Base-by-base conservation (phyloP, 441 rosid genomes). In the Francoa sonchifolia region DNA sequence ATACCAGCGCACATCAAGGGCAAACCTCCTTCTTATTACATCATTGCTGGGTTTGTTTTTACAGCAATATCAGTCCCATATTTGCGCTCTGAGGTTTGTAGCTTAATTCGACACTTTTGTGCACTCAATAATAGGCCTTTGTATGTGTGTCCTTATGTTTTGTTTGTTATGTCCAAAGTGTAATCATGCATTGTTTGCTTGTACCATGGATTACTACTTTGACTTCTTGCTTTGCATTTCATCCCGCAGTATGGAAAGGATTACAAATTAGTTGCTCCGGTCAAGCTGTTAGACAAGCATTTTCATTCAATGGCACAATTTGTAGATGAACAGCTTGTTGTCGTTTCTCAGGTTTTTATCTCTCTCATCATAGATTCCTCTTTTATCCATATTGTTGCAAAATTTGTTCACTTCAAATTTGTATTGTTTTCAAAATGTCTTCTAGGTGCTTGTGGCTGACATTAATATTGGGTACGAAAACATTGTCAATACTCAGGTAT, bases 381-480 rank as follows among this genome's bases (percentile, higher is more conserved):
- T 30, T 52, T 48, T 29, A 36, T 47, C 5, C 52, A 45, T 16
- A 46, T 50, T 10, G 59, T 44, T 30, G 46, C 54, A 9, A 55
- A 48, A 36, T 55, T 55, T 42, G 16, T 39, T 55, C 26, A 35
- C 48, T 21, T 1, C 40, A 2, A 38, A 46, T 14, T 42, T 29
- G 56, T 42, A 0, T 29, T 36, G 43, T 16, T 40, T 37, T 21
- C 42, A 19, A 49, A 47, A 26, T 40, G 38, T 31, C 17, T 30
- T 16, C 15, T 57, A 85, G 98, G 98, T 89, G 50, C 98, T 89
- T 34, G 98, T 82, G 39, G 88, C 94, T 68, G 98, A 85, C 62
- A 72, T 85, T 40, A 89, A 89, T 50, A 77, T 89, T 57, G 93
- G 98, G 37, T 90, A 90, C 10, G 96, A 89, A 53, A 93, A 69